Base-by-base conservation (phyloP, 2,329 filamentous ascomycete genomes). In the Fusarium euwallaceae region DNA sequence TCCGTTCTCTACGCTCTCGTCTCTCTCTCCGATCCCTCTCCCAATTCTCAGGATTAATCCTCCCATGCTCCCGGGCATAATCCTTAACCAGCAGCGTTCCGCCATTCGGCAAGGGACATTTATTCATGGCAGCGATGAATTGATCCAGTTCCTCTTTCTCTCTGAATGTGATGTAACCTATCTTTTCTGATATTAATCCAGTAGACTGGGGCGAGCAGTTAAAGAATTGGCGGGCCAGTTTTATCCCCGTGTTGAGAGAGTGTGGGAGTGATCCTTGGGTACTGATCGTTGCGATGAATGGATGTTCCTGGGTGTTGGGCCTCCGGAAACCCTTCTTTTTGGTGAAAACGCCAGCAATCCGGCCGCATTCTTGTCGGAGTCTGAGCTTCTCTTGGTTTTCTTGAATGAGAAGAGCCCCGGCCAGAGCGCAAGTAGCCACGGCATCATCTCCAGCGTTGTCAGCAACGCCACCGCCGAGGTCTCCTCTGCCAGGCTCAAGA, bases 391-490 rank as follows among this genome's bases (percentile, higher is more conserved):
- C n/a, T 17, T 63, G 61, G 20, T 60, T 71, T 16, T 51, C 16
- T 2, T 10, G 1, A 0, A 22, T 9, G 1, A 77, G 59, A 17
- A 76, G 59, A 36, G 68, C 65, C 16, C 45, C 24, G 0, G 55
- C 64, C 3, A 74, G 11, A 3, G 70, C 75, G 4, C 65, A 62
- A 2, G 56, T 75, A 8, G 58, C 67, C 0, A 76, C 64, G 4
- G 72, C 72, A 32, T 74, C 68, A 20, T 77, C 66, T 32, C 72
- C 74, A 1, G 70, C 75, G 43, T 75, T 73, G 20, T 73, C 70
- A 16, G 72, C 66, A 10, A n/a, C 41, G 4, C 63, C 67, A 5
- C 43, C 43, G 7, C 43, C 43, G 43, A 16, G 14, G 16, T 29
- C 17, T 10, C 39, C n/a, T n/a, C 24, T 59, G 27, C 41, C 34